These are phyloP conservation scores for Globisporangium lucens DNA, from an alignment of 352 stramenopile genomes.

Conservation along the genomic window DNA sequence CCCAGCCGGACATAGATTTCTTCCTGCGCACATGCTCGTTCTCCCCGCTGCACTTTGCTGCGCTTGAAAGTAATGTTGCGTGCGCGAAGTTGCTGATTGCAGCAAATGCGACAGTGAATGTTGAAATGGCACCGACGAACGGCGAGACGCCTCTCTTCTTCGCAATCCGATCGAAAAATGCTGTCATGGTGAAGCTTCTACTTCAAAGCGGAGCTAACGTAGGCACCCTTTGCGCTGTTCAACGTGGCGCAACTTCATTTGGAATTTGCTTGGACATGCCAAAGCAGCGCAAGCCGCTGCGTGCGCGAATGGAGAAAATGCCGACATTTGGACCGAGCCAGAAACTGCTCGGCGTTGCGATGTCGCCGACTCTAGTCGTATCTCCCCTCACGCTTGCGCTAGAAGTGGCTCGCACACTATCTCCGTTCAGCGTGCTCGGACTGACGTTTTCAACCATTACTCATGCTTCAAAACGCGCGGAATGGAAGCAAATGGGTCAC, in stretches of 20 bases:
- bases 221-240: constrained; percentile 40
- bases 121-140: constrained; percentile 28
- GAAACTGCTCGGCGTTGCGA: constrained; percentile 12
- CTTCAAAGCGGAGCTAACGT: constrained; percentile 37
- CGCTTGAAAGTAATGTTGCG: constrained; percentile 31
- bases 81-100: constrained; percentile 45
- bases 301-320: neutral
- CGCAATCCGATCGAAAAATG: constrained; percentile 49
- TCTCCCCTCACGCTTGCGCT: constrained; percentile 53
- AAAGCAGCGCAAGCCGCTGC: neutral
- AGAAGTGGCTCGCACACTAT: constrained; percentile 27
- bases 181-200: constrained; percentile 45
- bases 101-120: constrained; percentile 36
- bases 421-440: constrained; percentile 25
- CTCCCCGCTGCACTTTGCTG: constrained; percentile 57
- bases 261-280: constrained; percentile 22
- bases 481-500: constrained; percentile 38
- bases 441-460: constrained; percentile 7
- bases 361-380: constrained; percentile 18
- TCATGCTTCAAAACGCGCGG: constrained; percentile 20
- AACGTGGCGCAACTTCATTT: constrained; percentile 38
- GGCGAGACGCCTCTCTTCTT: constrained; percentile 56
- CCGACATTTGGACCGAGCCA: constrained; percentile 2
- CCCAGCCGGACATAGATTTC: constrained; percentile 32
- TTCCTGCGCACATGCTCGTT: constrained; percentile 42